Percentiles rank a stretch among this genome's conserved stretches.
Conservation (phyloP, 2,329 filamentous ascomycete species). For the Sphaerulina vaccinii region DNA sequence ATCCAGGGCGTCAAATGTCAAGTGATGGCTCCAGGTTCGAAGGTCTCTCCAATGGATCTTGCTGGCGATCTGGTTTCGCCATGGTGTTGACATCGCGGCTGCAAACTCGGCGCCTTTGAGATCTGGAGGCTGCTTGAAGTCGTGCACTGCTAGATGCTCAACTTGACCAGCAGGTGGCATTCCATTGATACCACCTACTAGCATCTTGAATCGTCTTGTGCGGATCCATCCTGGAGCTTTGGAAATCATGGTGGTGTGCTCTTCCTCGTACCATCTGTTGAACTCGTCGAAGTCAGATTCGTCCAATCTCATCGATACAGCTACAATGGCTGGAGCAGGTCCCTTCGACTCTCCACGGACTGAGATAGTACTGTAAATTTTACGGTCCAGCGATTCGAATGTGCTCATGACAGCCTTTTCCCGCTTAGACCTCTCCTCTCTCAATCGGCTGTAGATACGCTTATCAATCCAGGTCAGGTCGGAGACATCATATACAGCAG, state of each 20-base stretch:
- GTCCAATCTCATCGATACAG: constrained; percentile 38
- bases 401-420: constrained; percentile 60
- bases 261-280: constrained; percentile 69
- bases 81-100: constrained; percentile 62
- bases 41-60: constrained; percentile 59
- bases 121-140: constrained; percentile 67
- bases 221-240: constrained; percentile 78
- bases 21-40: constrained; percentile 68
- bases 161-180: constrained; percentile 48
- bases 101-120: constrained; percentile 64
- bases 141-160: constrained; percentile 67
- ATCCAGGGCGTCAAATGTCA: constrained; percentile 67
- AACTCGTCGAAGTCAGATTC: constrained; percentile 60
- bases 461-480: constrained; percentile 70
- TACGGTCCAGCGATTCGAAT: constrained; percentile 64
- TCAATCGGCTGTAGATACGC: constrained; percentile 66
- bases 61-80: constrained; percentile 59
- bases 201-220: constrained; percentile 68
- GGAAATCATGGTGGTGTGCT: constrained; percentile 69
- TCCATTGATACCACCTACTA: constrained; percentile 55
- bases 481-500: constrained; percentile 79
- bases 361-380: constrained; percentile 66
- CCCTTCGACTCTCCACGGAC: constrained; percentile 41
- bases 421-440: constrained; percentile 52
- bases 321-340: constrained; percentile 31